Conservation (phyloP, 176 grass and related monocot species). For the Eragrostis nindensis region DNA sequence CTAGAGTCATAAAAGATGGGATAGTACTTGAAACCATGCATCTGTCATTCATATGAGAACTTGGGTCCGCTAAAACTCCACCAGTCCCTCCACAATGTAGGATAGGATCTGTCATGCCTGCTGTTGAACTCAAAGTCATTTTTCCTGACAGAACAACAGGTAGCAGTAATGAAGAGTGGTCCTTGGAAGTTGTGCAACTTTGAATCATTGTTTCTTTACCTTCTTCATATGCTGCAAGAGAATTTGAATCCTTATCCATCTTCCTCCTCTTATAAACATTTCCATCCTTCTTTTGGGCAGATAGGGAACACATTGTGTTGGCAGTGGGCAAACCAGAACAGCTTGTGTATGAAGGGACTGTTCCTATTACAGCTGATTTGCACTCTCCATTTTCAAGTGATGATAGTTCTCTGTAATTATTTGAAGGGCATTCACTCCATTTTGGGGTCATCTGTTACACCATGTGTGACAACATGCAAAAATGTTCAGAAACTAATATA, state of each 20-base stretch:
- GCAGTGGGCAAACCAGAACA: slow-evolving; percentile 37
- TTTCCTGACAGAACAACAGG: slow-evolving; percentile 29
- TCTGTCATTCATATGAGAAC: slow-evolving; percentile 34
- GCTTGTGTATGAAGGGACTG: slow-evolving; percentile 34
- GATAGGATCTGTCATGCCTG: slow-evolving; percentile 11
- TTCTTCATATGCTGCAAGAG: slow-evolving; percentile 38
- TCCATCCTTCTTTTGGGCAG: slow-evolving; percentile 52
- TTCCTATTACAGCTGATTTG: slow-evolving; percentile 40
- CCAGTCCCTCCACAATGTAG: slow-evolving; percentile 22
- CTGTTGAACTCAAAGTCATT: slow-evolving; percentile 29
- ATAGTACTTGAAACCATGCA: slow-evolving; percentile 39
- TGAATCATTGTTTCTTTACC: slow-evolving; percentile 36
- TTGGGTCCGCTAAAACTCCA: slow-evolving; percentile 38
- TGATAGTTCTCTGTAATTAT: slow-evolving; percentile 43
- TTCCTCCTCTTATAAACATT: slow-evolving; percentile 70
- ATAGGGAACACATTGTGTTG: slow-evolving; percentile 56
- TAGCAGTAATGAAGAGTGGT: slow-evolving; percentile 35
- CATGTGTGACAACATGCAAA: slow-evolving; percentile 45
- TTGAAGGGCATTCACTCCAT: slow-evolving; percentile 51
- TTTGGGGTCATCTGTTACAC: slow-evolving; percentile 62
- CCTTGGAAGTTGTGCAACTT: slow-evolving; percentile 45
- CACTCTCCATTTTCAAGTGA: slow-evolving; percentile 42
- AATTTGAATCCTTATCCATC: slow-evolving; percentile 59
- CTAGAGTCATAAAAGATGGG: slow-evolving; percentile 28
- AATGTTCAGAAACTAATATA: slow-evolving; percentile 28